Evolutionary conservation across 1,284 basidiomycete species (phyloP).

Genomic region (Austroboletus novae-zelandiae): DNA sequence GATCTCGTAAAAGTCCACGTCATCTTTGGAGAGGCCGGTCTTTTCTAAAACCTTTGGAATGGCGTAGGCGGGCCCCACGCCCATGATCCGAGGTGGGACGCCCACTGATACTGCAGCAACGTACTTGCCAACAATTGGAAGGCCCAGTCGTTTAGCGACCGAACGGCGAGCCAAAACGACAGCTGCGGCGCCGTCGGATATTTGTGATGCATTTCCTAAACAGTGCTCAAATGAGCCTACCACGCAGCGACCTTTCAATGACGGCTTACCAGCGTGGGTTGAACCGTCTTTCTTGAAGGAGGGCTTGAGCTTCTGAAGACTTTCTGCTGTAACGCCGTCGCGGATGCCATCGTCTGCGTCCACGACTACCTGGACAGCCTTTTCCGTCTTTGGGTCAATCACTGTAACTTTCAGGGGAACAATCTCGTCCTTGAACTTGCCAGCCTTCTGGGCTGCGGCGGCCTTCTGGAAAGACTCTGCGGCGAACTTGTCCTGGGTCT

Average conservation of each 20-base stretch:
- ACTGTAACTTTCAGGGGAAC: constrained; percentile 79
- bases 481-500: constrained; percentile 82
- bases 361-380: constrained; percentile 77
- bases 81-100: constrained; percentile 88
- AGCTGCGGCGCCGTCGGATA: constrained; percentile 97
- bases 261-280: constrained; percentile 76
- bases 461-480: constrained; percentile 88
- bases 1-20: constrained; percentile 92
- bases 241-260: constrained; percentile 2
- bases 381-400: constrained; percentile 83
- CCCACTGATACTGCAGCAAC: constrained; percentile 78
- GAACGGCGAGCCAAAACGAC: constrained; percentile 88
- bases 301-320: constrained; percentile 89
- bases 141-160: constrained; percentile 83
- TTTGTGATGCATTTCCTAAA: constrained; percentile 86
- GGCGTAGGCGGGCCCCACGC: constrained; percentile 88
- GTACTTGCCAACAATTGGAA: constrained; percentile 93
- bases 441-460: constrained; percentile 82
- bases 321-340: constrained; percentile 87
- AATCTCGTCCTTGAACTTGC: constrained; percentile 92
- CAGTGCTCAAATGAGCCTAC: constrained; percentile 1
- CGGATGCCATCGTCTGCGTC: constrained; percentile 91
- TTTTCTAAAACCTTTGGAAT: constrained; percentile 81
- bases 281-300: constrained; percentile 87
- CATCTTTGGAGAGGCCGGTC: constrained; percentile 68